Base-by-base conservation (phyloP, 2,329 filamentous ascomycete genomes). In the Monilinia polystroma region DNA sequence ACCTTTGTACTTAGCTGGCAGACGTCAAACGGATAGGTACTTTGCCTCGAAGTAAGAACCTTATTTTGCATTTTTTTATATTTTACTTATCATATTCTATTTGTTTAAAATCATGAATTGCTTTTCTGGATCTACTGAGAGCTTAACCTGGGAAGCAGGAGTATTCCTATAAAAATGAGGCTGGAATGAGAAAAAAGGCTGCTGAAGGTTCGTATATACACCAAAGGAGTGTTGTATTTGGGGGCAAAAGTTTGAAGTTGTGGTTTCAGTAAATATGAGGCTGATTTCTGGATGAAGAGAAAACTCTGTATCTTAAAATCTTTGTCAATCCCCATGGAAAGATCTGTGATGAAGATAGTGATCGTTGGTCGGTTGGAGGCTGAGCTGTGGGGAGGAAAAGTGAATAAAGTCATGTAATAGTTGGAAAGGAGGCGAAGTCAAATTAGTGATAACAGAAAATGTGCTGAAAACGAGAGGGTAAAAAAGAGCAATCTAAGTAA, bases 161-260 rank as follows among this genome's bases (percentile, higher is more conserved):
- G 43, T 49, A 29, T 64, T 41, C 41, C 57, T 49, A 47, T 49
- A 43, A 18, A n/a, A 49, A 49, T 38, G 29, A 49, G 63, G 63
- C 53, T 38, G 41, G 41, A 64, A 49, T 38, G 6, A 38, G 43
- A 23, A 64, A n/a, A 38, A 64, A 56, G 18, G 7, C 26, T 64
- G 43, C 32, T 35, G 43, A 49, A 57, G 43, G 23, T 58, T 58
- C 29, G 53, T 57, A 58, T 58, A 49, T 64, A 29, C 49, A 60
- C 12, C 11, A 16, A 18, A 3, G 26, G 38, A 18, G 20, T 60
- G 43, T 38, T 60, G 29, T 35, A 26, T 38, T 51, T 38, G 45
- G 58, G 45, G 58, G 29, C 20, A 51, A 47, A 51, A 12, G 29
- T 51, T 51, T 23, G 45, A 12, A 23, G 32, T 51, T 6, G n/a